Percentiles rank a stretch among this genome's conserved stretches.
These are phyloP conservation scores for Triticum monococcum DNA, from an alignment of 176 grass and related monocot genomes.

Conservation along the genomic window DNA sequence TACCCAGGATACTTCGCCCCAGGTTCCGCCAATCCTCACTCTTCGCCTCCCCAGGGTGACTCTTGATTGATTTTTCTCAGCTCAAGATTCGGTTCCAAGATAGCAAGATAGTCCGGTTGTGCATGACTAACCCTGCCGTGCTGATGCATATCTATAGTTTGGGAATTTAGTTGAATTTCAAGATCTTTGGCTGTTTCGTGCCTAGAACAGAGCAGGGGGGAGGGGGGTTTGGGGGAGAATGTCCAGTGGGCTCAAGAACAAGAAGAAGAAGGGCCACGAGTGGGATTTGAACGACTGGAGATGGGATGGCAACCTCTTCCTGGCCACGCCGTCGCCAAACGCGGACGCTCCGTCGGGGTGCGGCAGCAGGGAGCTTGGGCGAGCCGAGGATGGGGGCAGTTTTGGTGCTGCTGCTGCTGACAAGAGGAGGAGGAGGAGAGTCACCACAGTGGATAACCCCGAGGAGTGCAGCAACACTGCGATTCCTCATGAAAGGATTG, in stretches of 20 bases:
- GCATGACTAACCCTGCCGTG: not conserved
- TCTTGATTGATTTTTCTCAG: not conserved
- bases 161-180: slow-evolving; percentile 15
- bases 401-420: slow-evolving; percentile 44
- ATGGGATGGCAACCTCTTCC: slow-evolving; percentile 50
- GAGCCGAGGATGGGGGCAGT: slow-evolving; percentile 28
- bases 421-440: slow-evolving; percentile 60
- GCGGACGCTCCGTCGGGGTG: slow-evolving; percentile 4
- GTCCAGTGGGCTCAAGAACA: slow-evolving; percentile 26
- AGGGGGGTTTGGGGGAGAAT: not conserved
- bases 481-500: not conserved
- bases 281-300: slow-evolving; percentile 65
- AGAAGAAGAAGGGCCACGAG: slow-evolving; percentile 41
- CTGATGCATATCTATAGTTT: not conserved
- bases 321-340: slow-evolving; percentile 33
- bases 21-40: not conserved
- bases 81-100: slow-evolving; percentile 19
- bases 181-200: not conserved
- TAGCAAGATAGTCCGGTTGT: not conserved
- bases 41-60: not conserved
- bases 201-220: not conserved
- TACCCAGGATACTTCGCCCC: slow-evolving; percentile 49
- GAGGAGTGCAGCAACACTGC: slow-evolving; percentile 28
- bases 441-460: slow-evolving; percentile 30
- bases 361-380: slow-evolving; percentile 32